Base-by-base conservation (phyloP, 2,329 filamentous ascomycete genomes). In the Xylariaceae sp. region DNA sequence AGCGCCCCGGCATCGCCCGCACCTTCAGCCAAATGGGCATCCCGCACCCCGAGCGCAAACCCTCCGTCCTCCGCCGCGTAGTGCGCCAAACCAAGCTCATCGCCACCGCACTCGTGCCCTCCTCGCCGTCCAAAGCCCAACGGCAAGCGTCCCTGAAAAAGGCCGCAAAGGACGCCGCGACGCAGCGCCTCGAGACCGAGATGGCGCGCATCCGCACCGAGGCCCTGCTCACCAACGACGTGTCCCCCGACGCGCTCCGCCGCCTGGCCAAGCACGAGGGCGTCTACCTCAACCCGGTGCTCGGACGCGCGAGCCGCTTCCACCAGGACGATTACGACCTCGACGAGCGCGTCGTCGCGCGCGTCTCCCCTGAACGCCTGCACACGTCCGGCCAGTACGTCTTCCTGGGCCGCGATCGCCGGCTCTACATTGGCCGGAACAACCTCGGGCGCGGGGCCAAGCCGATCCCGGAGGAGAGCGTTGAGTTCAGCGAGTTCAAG, bases 361-460 rank as follows among this genome's bases (percentile, higher is more conserved):
- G 58, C 0, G 5, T 60, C 2, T 41, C 51, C 2, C 41, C 19
- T 19, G 19, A 19, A 19, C 19, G 53, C 2, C 47, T 32, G 0
- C 31, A 40, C 7, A 19, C 6, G 2, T 32, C 47, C 11, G 48
- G 45, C 3, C 0, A 29, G 11, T 60, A 43, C 34, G 12, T 58
- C 32, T 60, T 58, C 30, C 58, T 60, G 1, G 52, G 55, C 0
- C 8, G 26, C 3, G 19, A 51, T 8, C 37, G 37, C n/a, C 1
- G 6, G 26, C 26, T 58, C 1, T 57, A 48, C 6, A 9, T 39
- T 6, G n/a, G 42, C 4, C 1, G 4, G 1, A n/a, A 58, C 7
- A 1, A 31, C 1, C 12, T 45, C 2, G 55, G 53, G 8, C 5
- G 37, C 1, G 47, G 26, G 3, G 32, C 47, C n/a, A 19, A 54